Conservation (phyloP, 140 eudicot genomes). For the Ambrosia hybrid region DNA sequence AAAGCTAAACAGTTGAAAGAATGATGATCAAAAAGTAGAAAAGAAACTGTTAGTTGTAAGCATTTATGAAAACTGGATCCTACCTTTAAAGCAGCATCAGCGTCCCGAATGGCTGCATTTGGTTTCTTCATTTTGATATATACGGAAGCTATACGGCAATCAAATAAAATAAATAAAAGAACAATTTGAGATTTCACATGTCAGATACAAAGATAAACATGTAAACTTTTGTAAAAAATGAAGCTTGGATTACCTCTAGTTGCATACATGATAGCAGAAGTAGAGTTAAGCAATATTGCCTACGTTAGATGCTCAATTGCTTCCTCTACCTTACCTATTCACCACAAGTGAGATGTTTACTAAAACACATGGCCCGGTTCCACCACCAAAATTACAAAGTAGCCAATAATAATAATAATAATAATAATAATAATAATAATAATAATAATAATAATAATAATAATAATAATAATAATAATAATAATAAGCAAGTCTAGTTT, state of each 20-base stretch:
- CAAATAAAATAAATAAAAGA: background rate
- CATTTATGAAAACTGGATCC: constrained; percentile 8
- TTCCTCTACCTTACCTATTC: constrained; percentile 78
- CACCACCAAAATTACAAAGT: background rate
- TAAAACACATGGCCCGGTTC: background rate
- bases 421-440: no score
- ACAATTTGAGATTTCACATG: background rate
- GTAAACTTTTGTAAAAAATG: background rate
- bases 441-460: no score
- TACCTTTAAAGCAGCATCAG: constrained; percentile 92
- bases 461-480: no score
- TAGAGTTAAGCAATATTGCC: constrained; percentile 84
- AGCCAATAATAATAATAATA: background rate
- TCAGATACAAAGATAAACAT: background rate
- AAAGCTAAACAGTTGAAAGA: background rate
- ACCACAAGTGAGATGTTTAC: background rate
- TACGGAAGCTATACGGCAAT: constrained; percentile 58
- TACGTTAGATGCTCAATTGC: constrained; percentile 85
- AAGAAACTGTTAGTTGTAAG: background rate
- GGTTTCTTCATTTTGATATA: constrained; percentile 98
- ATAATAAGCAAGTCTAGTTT: no score
- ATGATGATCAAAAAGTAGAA: background rate
- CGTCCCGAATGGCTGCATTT: constrained; percentile 96
- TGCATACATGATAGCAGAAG: constrained; percentile 94
- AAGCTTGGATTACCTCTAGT: constrained; percentile 62